These are phyloP conservation scores for Apiotrichum sp. DNA, from an alignment of 1,284 basidiomycete genomes.

Conservation along the genomic window DNA sequence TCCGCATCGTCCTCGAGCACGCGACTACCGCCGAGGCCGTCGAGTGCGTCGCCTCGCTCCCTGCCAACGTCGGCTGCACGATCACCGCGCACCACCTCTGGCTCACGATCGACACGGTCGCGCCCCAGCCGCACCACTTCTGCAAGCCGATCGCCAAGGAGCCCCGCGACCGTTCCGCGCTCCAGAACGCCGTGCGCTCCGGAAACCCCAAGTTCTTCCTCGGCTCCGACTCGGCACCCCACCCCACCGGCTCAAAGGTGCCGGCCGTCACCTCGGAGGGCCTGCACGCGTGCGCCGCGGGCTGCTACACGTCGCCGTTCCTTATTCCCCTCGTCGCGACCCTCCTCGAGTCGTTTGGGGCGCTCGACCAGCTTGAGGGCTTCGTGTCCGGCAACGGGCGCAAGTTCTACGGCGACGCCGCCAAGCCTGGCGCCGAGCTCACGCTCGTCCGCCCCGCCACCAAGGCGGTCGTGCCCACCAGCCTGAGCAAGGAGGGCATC, in stretches of 20 bases:
- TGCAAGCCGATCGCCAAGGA: slow-evolving; percentile 99
- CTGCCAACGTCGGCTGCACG: slow-evolving; percentile 85
- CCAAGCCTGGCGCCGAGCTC: slow-evolving; percentile 41
- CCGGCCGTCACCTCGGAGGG: slow-evolving; percentile 46
- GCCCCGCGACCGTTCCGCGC: slow-evolving; percentile 80
- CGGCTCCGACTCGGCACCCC: slow-evolving; percentile 95
- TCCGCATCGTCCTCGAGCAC: slow-evolving; percentile 96
- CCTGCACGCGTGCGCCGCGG: slow-evolving; percentile 75
- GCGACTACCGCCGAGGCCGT: slow-evolving; percentile 95
- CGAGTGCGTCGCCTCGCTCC: slow-evolving; percentile 79
- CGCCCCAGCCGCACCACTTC: slow-evolving; percentile 90
- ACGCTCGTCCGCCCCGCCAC: slow-evolving; percentile 44
- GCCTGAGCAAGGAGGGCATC: slow-evolving; percentile 50
- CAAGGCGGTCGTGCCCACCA: slow-evolving; percentile 51
- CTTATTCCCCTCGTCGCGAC: slow-evolving; percentile 72
- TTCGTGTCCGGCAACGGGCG: slow-evolving; percentile 75
- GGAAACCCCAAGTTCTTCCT: slow-evolving; percentile 96
- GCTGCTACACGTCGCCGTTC: slow-evolving; percentile 85
- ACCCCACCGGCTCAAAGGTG: slow-evolving; percentile 72
- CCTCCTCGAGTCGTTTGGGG: slow-evolving; percentile 79
- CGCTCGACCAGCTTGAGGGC: slow-evolving; percentile 68
- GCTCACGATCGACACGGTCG: slow-evolving; percentile 95
- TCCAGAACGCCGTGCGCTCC: slow-evolving; percentile 72
- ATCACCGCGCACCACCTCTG: slow-evolving; percentile 97
- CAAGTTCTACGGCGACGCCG: slow-evolving; percentile 62